phyloP scores from a whole-genome alignment of 768 basidiomycete genomes.

The Boletellus sp. region DNA sequence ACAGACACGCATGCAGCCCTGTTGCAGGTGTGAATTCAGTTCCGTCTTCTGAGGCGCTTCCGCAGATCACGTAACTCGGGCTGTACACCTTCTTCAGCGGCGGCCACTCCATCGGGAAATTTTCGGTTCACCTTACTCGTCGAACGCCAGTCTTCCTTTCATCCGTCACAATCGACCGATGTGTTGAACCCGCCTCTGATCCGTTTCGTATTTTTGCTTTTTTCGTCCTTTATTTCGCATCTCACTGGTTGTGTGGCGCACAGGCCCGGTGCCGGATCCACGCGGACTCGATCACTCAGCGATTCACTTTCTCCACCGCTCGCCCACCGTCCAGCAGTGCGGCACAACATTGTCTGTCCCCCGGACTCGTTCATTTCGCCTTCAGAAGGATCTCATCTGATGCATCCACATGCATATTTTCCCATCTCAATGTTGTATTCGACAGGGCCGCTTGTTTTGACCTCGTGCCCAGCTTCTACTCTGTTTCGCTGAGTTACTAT shows the following conservation, averaged over 20 bases:
- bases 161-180: slow-evolving; percentile 16
- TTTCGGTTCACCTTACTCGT: slow-evolving; percentile 15
- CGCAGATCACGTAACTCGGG: slow-evolving; percentile 30
- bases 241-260: slow-evolving; percentile 15
- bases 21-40: slow-evolving; percentile 10
- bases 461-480: slow-evolving; percentile 37
- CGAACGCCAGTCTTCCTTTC: slow-evolving; percentile 13
- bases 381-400: slow-evolving; percentile 16
- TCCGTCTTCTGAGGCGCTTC: slow-evolving; percentile 21
- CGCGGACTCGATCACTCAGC: slow-evolving; percentile 30
- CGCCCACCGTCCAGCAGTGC: slow-evolving; percentile 2
- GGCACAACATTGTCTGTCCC: slow-evolving; percentile 6
- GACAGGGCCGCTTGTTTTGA: slow-evolving; percentile 32
- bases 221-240: slow-evolving; percentile 11
- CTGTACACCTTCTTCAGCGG: slow-evolving; percentile 18
- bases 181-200: slow-evolving; percentile 6
- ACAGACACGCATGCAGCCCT: background rate
- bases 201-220: slow-evolving; percentile 8
- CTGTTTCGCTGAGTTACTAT: slow-evolving; percentile 40
- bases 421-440: slow-evolving; percentile 24
- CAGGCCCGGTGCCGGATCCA: slow-evolving; percentile 14
- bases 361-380: slow-evolving; percentile 10
- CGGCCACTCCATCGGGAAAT: slow-evolving; percentile 12
- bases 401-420: slow-evolving; percentile 13
- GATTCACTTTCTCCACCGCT: slow-evolving; percentile 11